Percentiles rank a stretch among this genome's conserved stretches.
Evolutionary conservation across 257 asterid genomes (phyloP).

Genomic region (Scutellaria minor): DNA sequence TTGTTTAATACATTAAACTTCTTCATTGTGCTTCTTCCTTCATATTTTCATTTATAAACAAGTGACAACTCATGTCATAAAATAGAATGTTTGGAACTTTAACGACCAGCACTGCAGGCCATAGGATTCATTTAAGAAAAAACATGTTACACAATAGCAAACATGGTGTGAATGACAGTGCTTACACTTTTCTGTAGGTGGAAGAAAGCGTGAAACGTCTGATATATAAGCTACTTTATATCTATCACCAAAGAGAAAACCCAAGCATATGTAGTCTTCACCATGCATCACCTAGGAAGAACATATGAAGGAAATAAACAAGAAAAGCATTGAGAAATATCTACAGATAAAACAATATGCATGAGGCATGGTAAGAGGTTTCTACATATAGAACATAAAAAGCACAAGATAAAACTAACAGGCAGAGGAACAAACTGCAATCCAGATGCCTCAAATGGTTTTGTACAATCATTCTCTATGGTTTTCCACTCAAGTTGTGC

Average conservation of each 20-base stretch:
- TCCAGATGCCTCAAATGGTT: slow-evolving; percentile 87
- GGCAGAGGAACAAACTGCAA: slow-evolving; percentile 87
- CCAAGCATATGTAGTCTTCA: slow-evolving; percentile 88
- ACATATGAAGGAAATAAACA: slow-evolving; percentile 33
- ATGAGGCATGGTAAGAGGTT: slow-evolving; percentile 13
- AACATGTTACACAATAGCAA: not conserved
- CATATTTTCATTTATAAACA: not conserved
- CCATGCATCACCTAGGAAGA: slow-evolving; percentile 94
- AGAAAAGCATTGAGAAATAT: slow-evolving; percentile 18
- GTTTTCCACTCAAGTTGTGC: slow-evolving; percentile 92
- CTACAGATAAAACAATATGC: slow-evolving; percentile 28
- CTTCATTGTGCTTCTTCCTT: not conserved
- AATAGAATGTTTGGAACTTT: not conserved
- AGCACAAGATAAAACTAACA: slow-evolving; percentile 53
- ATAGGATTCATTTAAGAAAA: not conserved
- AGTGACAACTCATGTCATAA: slow-evolving; percentile 4
- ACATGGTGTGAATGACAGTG: slow-evolving; percentile 31
- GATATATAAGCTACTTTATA: slow-evolving; percentile 87
- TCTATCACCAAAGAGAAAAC: slow-evolving; percentile 86
- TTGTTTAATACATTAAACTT: slow-evolving; percentile 27
- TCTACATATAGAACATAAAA: slow-evolving; percentile 30
- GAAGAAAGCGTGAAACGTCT: slow-evolving; percentile 85
- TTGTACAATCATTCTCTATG: slow-evolving; percentile 69
- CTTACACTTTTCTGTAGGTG: slow-evolving; percentile 81
- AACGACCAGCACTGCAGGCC: not conserved